These are phyloP conservation scores for Metschnikowia colocasiae DNA, from an alignment of 805 yeast species.

Conservation along the genomic window DNA sequence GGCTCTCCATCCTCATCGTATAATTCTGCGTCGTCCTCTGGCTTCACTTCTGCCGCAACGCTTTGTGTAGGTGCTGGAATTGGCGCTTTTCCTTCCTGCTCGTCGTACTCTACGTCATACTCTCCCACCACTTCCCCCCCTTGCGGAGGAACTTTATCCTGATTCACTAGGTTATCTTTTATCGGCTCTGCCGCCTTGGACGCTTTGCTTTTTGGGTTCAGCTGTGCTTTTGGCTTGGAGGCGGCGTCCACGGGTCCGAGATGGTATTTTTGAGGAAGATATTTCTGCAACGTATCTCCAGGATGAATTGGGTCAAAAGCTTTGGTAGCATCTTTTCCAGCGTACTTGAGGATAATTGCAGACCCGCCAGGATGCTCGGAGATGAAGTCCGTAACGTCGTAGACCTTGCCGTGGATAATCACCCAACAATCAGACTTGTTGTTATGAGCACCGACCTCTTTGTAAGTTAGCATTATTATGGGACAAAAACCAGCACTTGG, in stretches of 20 bases:
- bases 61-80: constrained; percentile 1
- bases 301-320: constrained; percentile 90
- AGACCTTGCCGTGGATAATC: constrained; percentile 71
- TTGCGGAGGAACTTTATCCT: not conserved
- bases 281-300: constrained; percentile 68
- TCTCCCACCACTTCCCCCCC: constrained; percentile 13
- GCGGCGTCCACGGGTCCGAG: constrained; percentile 33
- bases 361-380: constrained; percentile 62
- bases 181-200: not conserved
- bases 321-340: constrained; percentile 62
- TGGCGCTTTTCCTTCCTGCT: constrained; percentile 33
- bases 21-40: constrained; percentile 14
- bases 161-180: not conserved
- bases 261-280: constrained; percentile 45
- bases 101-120: constrained; percentile 28
- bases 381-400: constrained; percentile 66
- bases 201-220: not conserved
- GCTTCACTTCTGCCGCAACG: not conserved
- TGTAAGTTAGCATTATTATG: constrained; percentile 12
- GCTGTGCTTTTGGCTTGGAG: constrained; percentile 9
- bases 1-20: constrained; percentile 23
- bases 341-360: constrained; percentile 49
- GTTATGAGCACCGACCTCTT: constrained; percentile 47
- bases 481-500: not conserved
- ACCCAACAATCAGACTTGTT: constrained; percentile 74